These are phyloP conservation scores for Cutaneotrichosporon sp. DNA, from an alignment of 1,284 basidiomycete species.

Conservation along the genomic window DNA sequence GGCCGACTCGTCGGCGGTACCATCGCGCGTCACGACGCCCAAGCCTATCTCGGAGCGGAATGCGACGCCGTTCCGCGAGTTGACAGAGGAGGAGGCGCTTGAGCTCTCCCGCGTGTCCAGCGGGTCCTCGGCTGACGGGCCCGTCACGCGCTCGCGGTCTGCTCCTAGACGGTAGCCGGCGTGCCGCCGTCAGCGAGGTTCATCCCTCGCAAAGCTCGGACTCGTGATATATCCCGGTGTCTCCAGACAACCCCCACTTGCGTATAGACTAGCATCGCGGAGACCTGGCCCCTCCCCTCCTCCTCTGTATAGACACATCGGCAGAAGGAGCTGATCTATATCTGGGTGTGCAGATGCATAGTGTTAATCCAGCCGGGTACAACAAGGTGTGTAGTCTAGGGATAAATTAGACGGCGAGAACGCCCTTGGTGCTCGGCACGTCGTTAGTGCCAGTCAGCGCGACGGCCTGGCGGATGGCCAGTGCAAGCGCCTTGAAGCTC, in stretches of 20 bases:
- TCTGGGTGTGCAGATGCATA: neutral
- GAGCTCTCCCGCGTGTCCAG: slow-evolving; percentile 20
- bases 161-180: neutral
- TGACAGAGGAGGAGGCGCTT: slow-evolving; percentile 38
- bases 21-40: slow-evolving; percentile 14
- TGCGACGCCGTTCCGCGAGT: slow-evolving; percentile 39
- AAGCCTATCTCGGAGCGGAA: slow-evolving; percentile 16
- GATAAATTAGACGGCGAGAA: slow-evolving; percentile 52
- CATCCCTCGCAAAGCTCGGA: neutral
- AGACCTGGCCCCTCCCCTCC: neutral
- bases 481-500: slow-evolving; percentile 93
- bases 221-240: neutral
- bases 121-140: neutral
- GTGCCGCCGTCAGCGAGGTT: neutral
- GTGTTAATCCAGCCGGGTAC: too few species aligned
- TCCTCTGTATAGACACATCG: too few species aligned
- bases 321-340: neutral
- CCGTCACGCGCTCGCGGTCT: neutral
- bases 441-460: slow-evolving; percentile 83
- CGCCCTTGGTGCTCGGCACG: slow-evolving; percentile 95
- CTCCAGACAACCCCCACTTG: neutral
- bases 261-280: neutral
- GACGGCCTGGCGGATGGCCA: slow-evolving; percentile 92
- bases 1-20: slow-evolving; percentile 10
- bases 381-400: neutral